Evolutionary conservation across 805 yeast genomes (phyloP).

Genomic region (Teunomyces tritomae): DNA sequence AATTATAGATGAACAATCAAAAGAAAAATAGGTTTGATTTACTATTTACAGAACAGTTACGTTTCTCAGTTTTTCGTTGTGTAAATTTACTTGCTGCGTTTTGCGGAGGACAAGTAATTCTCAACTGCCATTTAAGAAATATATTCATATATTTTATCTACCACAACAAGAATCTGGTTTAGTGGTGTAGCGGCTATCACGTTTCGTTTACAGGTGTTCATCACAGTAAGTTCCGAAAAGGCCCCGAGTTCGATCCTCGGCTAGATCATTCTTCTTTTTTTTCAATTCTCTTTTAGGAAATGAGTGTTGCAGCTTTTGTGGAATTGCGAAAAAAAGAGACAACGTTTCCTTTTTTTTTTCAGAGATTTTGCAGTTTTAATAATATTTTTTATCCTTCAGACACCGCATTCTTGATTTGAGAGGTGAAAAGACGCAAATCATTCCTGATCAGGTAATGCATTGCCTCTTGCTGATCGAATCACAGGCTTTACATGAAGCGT

Average conservation of each 20-base stretch:
- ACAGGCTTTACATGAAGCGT: not conserved
- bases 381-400: not conserved
- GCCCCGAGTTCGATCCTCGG: slow-evolving; percentile 47
- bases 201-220: slow-evolving; percentile 39
- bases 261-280: slow-evolving; percentile 27
- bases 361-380: slow-evolving; percentile 2
- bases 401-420: not conserved
- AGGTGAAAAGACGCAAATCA: not conserved
- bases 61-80: not conserved
- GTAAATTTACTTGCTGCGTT: not conserved
- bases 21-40: not conserved
- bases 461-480: not conserved
- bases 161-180: slow-evolving; percentile 17
- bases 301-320: slow-evolving; percentile 1
- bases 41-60: not conserved
- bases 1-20: no score
- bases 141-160: not conserved
- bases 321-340: slow-evolving; percentile 2
- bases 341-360: not conserved
- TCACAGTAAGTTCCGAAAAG: slow-evolving; percentile 38
- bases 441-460: not conserved
- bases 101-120: not conserved
- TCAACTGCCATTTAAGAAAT: not conserved
- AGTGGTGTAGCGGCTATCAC: slow-evolving; percentile 45
- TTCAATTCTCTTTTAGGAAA: slow-evolving; percentile 3